A percentile compares a stretch with the other conserved stretches of the same genome.
Evolutionary conservation across 2,329 filamentous ascomycete genomes (phyloP).

Genomic region (Macroventuria anomochaeta): DNA sequence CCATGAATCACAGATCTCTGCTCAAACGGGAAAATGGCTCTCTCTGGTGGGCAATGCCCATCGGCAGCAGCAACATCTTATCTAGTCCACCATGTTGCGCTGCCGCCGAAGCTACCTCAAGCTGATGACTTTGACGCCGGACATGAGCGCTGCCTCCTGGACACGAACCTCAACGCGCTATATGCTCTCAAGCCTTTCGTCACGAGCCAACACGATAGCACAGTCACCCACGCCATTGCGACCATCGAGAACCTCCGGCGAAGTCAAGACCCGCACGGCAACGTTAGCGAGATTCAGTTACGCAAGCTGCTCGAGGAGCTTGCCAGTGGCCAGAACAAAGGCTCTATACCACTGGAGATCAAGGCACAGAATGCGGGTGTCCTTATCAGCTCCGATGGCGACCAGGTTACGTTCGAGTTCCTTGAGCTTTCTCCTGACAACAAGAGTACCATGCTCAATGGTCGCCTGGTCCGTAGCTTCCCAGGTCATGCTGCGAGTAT

Average conservation of each 20-base stretch:
- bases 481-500: slow-evolving; percentile 52
- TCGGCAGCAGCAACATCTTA: slow-evolving; percentile 14
- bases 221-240: slow-evolving; percentile 15
- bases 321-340: slow-evolving; percentile 4
- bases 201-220: not conserved
- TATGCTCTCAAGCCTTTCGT: slow-evolving; percentile 14
- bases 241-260: slow-evolving; percentile 24
- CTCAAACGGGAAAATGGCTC: slow-evolving; percentile 6
- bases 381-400: slow-evolving; percentile 43
- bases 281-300: slow-evolving; percentile 22
- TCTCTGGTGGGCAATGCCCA: slow-evolving; percentile 1
- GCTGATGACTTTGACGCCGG: slow-evolving; percentile 29
- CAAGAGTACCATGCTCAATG: slow-evolving; percentile 48
- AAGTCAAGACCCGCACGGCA: slow-evolving; percentile 16
- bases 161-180: slow-evolving; percentile 19
- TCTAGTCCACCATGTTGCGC: slow-evolving; percentile 53
- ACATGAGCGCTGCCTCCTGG: slow-evolving; percentile 25
- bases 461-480: slow-evolving; percentile 54
- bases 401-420: slow-evolving; percentile 48
- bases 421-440: slow-evolving; percentile 58
- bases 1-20: not conserved
- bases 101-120: slow-evolving; percentile 58
- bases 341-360: slow-evolving; percentile 50
- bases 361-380: slow-evolving; percentile 57
- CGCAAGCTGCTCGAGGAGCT: slow-evolving; percentile 25